Evolutionary conservation across 148 eudicot genomes (phyloP).

Genomic region (Cornus controversa): DNA sequence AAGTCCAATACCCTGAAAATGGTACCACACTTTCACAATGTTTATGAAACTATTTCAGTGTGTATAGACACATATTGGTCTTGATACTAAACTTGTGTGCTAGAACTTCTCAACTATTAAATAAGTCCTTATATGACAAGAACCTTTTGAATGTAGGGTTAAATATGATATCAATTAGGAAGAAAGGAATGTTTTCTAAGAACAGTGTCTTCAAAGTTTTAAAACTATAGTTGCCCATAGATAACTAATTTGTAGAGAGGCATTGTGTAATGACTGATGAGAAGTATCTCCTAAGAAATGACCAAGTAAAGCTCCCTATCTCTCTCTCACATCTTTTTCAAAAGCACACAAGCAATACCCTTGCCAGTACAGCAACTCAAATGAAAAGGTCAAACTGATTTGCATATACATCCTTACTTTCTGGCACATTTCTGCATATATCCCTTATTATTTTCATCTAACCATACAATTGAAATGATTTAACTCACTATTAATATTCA

Average conservation of each 20-base stretch:
- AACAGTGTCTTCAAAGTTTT: neutral
- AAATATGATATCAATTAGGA: neutral
- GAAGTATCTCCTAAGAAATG: constrained; percentile 7
- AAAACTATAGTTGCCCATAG: neutral
- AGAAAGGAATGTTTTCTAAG: neutral
- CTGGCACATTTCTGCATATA: neutral
- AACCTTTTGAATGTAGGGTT: too few species aligned
- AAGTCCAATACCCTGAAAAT: too few species aligned
- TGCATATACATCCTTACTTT: neutral
- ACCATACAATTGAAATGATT: neutral
- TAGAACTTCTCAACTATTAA: neutral
- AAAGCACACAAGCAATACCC: neutral
- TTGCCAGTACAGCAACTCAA: neutral
- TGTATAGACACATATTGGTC: too few species aligned
- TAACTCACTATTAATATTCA: neutral
- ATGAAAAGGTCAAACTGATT: neutral
- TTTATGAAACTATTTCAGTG: too few species aligned
- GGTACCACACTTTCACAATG: too few species aligned
- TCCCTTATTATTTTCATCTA: neutral
- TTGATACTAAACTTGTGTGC: too few species aligned
- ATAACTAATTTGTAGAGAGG: neutral
- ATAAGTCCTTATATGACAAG: neutral
- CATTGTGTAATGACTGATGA: neutral
- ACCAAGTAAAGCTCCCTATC: neutral
- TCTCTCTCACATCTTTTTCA: neutral